Conservation (phyloP, 495 filamentous ascomycete genomes). For the Lentithecium fluviatile region DNA sequence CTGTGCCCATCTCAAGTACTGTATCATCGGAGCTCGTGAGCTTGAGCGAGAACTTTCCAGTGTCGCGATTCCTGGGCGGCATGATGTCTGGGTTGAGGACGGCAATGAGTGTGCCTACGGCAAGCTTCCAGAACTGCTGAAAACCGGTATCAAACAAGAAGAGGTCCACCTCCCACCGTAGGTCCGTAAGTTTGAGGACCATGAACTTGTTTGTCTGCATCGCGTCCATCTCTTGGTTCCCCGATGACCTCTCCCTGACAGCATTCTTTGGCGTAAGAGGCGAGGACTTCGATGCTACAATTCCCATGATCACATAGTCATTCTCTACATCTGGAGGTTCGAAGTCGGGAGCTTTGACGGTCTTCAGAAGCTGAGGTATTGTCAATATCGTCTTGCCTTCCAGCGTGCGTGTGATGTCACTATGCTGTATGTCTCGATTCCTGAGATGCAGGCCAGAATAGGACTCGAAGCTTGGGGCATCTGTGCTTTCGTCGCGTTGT, state of each 20-base stretch:
- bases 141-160: slow-evolving; percentile 92
- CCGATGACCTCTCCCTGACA: slow-evolving; percentile 47
- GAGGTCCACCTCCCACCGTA: slow-evolving; percentile 87
- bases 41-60: slow-evolving; percentile 77
- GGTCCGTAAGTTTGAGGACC: slow-evolving; percentile 81
- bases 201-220: slow-evolving; percentile 78
- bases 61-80: slow-evolving; percentile 76
- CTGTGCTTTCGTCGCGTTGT: slow-evolving; percentile 12
- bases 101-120: slow-evolving; percentile 81
- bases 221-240: slow-evolving; percentile 55
- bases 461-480: slow-evolving; percentile 61
- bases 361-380: slow-evolving; percentile 78
- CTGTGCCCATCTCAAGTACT: slow-evolving; percentile 82
- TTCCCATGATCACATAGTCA: slow-evolving; percentile 84
- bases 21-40: slow-evolving; percentile 82
- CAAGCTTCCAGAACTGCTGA: slow-evolving; percentile 84
- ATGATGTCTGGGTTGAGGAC: slow-evolving; percentile 92
- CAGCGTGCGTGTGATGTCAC: slow-evolving; percentile 70
- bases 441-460: slow-evolving; percentile 84
- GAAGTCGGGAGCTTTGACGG: slow-evolving; percentile 80
- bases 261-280: slow-evolving; percentile 65
- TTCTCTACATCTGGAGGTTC: slow-evolving; percentile 78
- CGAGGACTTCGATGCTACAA: slow-evolving; percentile 81
- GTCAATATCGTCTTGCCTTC: slow-evolving; percentile 70
- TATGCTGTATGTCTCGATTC: slow-evolving; percentile 81